Conservation (phyloP, 441 rosid species). For the Lepidium campestre region DNA sequence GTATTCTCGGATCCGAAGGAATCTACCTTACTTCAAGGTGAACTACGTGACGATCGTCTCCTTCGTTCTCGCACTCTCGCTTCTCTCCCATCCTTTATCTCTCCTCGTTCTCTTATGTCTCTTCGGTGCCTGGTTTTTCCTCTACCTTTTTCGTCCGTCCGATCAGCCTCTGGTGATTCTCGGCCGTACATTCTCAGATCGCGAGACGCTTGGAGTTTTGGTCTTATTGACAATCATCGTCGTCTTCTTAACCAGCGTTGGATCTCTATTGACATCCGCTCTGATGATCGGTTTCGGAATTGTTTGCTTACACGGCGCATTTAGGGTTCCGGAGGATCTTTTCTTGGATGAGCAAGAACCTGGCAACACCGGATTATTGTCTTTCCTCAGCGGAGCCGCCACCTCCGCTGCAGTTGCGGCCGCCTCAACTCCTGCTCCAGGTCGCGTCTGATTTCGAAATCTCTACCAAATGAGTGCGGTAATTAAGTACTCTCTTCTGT, state of each 20-base stretch:
- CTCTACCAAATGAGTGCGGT: background rate
- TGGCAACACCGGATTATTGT: conserved; percentile 44
- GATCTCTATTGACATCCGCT: conserved; percentile 60
- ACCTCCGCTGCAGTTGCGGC: conserved; percentile 44
- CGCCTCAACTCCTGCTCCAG: conserved; percentile 45
- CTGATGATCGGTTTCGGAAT: conserved; percentile 55
- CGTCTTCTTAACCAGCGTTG: conserved; percentile 67
- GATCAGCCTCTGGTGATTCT: conserved; percentile 53
- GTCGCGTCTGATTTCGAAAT: conserved; percentile 27
- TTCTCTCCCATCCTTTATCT: conserved; percentile 55
- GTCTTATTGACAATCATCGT: conserved; percentile 51
- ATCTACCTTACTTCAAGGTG: conserved; percentile 56
- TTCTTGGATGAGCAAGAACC: conserved; percentile 71
- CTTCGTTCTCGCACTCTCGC: conserved; percentile 54
- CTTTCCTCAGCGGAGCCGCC: conserved; percentile 58
- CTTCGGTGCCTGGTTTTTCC: conserved; percentile 54
- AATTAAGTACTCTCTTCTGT: background rate
- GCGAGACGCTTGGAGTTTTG: conserved; percentile 54
- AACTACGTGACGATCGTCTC: conserved; percentile 56
- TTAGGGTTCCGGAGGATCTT: conserved; percentile 69
- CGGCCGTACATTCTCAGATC: conserved; percentile 62
- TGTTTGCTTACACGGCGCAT: conserved; percentile 65
- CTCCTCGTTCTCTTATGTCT: conserved; percentile 55
- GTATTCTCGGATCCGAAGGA: conserved; percentile 60
- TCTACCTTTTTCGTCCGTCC: conserved; percentile 60